These are phyloP conservation scores for Mortierella sp. DNA, from an alignment of 371 early-diverging fungal genomes.

Conservation along the genomic window DNA sequence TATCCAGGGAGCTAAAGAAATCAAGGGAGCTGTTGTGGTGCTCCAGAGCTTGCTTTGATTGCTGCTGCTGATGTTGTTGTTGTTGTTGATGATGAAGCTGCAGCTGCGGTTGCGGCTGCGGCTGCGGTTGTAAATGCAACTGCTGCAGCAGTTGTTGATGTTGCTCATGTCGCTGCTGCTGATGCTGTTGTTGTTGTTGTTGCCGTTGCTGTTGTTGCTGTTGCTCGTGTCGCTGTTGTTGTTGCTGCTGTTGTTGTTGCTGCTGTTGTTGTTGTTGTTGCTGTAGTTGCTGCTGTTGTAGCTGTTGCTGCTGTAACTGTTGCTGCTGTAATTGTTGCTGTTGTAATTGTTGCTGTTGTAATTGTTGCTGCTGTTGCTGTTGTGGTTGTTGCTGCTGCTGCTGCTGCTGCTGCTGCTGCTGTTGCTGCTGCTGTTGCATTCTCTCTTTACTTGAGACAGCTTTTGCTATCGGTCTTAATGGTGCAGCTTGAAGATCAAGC, in stretches of 20 bases:
- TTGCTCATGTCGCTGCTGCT: not conserved
- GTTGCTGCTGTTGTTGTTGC: not conserved
- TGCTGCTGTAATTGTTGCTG: slow-evolving; percentile 6
- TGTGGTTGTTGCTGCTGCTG: slow-evolving; percentile 4
- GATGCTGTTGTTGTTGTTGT: slow-evolving; percentile 2
- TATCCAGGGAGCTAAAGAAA: slow-evolving; percentile 42
- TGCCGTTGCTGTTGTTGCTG: slow-evolving; percentile 7
- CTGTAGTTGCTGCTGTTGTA: slow-evolving; percentile 14
- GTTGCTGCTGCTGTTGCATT: slow-evolving; percentile 7
- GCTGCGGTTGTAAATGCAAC: slow-evolving; percentile 5
- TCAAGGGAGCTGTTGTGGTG: slow-evolving; percentile 36
- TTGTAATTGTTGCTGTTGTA: slow-evolving; percentile 11
- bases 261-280: slow-evolving; percentile 5
- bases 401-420: slow-evolving; percentile 1
- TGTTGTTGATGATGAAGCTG: slow-evolving; percentile 8
- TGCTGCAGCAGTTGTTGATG: slow-evolving; percentile 14
- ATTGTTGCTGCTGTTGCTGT: slow-evolving; percentile 9
- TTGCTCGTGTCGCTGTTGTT: slow-evolving; percentile 5
- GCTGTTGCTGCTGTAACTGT: slow-evolving; percentile 13
- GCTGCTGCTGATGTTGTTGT: slow-evolving; percentile 3
- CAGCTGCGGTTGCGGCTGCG: not conserved
- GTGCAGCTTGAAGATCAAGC: not conserved
- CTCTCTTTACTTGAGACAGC: not conserved
- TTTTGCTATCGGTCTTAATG: slow-evolving; percentile 2
- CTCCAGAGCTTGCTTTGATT: slow-evolving; percentile 14